Evolutionary conservation across 2,329 filamentous ascomycete genomes (phyloP), one percentile per base, ranked within the genome.

Genomic region (Nannizziopsis arthrosporioides): DNA sequence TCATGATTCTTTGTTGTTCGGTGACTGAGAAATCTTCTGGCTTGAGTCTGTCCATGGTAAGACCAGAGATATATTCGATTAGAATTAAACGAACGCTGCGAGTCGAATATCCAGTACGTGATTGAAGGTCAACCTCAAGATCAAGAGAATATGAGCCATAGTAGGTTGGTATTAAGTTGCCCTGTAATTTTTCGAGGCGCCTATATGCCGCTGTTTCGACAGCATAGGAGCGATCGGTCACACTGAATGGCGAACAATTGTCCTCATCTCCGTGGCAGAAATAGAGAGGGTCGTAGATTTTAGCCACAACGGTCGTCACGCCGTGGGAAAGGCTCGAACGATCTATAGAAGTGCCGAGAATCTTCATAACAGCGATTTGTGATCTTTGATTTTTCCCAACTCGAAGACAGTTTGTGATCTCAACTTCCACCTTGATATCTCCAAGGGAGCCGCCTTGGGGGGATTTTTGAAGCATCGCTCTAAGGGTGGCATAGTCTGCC

Each of bases 101-200:
- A 27, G 47, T 48, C 5, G 34, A 12, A 4, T 36, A 4, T 36
- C 34, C 15, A n/a, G 11, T 10, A 36, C 4, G 34, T 15, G 31
- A 34, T 8, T 5, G 14, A 15, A 22, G 14, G n/a, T 50, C 42
- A 12, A 56, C 45, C 36, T 52, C 22, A 18, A 59, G 42, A 44
- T 46, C 42, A 11, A 60, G 38, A 12, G 58, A 53, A 36, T 57
- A 60, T n/a, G 55, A 60, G 1, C 56, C 56, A 44, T 56, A 56
- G 45, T 49, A 60, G 36, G 14, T 53, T 2, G 56, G 56, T 19
- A 59, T 56, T 2, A 31, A 19, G 12, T n/a, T 14, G 1, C 57
- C 54, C 40, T 61, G 55, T 18, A 59, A 27, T 2, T 56, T 48
- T 32, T n/a, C 11, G 32, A 58, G 53, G 11, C 5, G 17, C 6